A percentile compares a stretch with the other conserved stretches of the same genome.
Evolutionary conservation across 768 basidiomycete species (phyloP).

Genomic region (Rhizopogon salebrosus): DNA sequence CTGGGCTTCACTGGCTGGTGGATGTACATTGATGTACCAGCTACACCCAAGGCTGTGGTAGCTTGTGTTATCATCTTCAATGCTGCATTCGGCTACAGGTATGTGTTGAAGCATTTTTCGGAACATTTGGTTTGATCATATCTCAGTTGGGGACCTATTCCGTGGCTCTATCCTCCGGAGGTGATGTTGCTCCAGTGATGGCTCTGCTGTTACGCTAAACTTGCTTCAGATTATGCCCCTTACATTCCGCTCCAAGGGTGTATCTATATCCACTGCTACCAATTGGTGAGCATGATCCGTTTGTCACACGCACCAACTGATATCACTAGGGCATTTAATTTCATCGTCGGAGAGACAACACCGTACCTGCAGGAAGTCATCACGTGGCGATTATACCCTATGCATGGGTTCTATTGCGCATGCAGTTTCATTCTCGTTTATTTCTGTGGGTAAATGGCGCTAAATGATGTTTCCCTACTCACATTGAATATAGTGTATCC

Average conservation of each 20-base stretch:
- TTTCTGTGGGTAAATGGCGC: constrained; percentile 49
- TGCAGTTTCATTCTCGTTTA: constrained; percentile 85
- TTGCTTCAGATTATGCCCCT: constrained; percentile 79
- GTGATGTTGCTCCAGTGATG: constrained; percentile 29
- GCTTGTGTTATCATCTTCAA: constrained; percentile 89
- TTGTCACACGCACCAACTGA: constrained; percentile 9
- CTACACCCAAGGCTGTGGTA: constrained; percentile 85
- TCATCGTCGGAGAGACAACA: constrained; percentile 82
- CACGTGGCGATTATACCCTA: constrained; percentile 88
- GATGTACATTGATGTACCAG: constrained; percentile 85
- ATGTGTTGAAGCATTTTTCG: constrained; percentile 2
- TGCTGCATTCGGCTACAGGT: constrained; percentile 89
- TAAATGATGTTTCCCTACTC: not conserved
- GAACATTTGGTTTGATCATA: not conserved
- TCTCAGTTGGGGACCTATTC: constrained; percentile 77
- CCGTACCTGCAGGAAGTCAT: constrained; percentile 85
- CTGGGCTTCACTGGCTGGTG: constrained; percentile 84
- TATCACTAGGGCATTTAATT: constrained; percentile 66
- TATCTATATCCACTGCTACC: constrained; percentile 88
- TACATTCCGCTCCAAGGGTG: constrained; percentile 89
- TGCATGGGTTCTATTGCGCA: constrained; percentile 91
- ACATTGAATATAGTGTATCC: constrained; percentile 60
- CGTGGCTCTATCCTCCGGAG: constrained; percentile 87
- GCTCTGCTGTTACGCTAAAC: constrained; percentile 3
- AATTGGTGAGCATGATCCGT: constrained; percentile 40